Conservation (phyloP, 768 basidiomycete species). For the Tricholoma flavovirens region DNA sequence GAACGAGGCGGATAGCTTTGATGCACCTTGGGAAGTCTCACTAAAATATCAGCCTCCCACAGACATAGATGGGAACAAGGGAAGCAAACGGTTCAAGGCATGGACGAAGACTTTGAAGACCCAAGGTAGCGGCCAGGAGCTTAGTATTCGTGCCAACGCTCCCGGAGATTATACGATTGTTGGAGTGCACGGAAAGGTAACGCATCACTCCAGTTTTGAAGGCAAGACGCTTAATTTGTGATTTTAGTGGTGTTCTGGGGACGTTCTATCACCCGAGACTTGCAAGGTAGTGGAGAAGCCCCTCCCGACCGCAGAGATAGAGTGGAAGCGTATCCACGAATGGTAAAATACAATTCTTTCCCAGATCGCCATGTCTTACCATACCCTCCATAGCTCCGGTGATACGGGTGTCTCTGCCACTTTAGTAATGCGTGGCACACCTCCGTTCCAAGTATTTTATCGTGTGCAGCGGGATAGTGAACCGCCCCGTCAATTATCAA, state of each 20-base stretch:
- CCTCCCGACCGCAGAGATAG: slow-evolving; percentile 75
- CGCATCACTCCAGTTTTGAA: slow-evolving; percentile 6
- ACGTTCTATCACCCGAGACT: slow-evolving; percentile 76
- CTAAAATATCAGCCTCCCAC: slow-evolving; percentile 54
- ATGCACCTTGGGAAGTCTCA: slow-evolving; percentile 63
- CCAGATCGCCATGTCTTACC: neutral
- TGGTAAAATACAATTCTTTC: slow-evolving; percentile 45
- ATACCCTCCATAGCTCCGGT: slow-evolving; percentile 52
- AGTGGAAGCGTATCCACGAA: slow-evolving; percentile 87
- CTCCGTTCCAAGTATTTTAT: slow-evolving; percentile 85
- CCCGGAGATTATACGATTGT: slow-evolving; percentile 78
- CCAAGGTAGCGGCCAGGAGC: slow-evolving; percentile 34
- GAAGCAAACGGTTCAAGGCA: slow-evolving; percentile 40
- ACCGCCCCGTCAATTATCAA: slow-evolving; percentile 48
- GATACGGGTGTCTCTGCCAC: slow-evolving; percentile 90
- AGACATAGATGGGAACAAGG: slow-evolving; percentile 28
- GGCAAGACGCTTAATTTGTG: slow-evolving; percentile 7
- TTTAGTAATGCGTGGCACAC: slow-evolving; percentile 79
- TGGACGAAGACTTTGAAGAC: slow-evolving; percentile 64
- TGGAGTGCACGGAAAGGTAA: slow-evolving; percentile 64
- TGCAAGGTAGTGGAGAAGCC: slow-evolving; percentile 76
- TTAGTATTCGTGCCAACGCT: slow-evolving; percentile 45
- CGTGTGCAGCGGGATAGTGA: slow-evolving; percentile 67
- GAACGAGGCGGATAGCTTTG: slow-evolving; percentile 50
- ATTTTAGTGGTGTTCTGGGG: slow-evolving; percentile 66